Percentiles rank a stretch among this genome's conserved stretches.
Conservation (phyloP, 371 early-diverging fungal species). For the Syncephalastrum contaminatum region DNA sequence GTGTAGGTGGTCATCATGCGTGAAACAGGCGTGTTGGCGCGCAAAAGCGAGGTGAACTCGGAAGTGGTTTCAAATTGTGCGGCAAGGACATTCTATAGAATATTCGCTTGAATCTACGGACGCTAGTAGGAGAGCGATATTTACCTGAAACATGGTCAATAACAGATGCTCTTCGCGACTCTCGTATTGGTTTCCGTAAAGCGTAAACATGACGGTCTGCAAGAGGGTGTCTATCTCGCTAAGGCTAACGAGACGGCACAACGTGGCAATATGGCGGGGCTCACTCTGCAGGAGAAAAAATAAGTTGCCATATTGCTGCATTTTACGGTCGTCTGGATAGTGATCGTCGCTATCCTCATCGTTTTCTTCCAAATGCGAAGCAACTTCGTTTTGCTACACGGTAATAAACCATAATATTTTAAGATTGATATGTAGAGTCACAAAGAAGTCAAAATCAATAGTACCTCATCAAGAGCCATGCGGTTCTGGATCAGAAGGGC, state of each 20-base stretch:
- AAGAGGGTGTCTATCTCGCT: constrained; percentile 90
- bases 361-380: constrained; percentile 73
- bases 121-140: not conserved
- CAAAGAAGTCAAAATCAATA: not conserved
- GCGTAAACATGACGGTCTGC: constrained; percentile 94
- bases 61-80: constrained; percentile 88
- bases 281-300: constrained; percentile 92
- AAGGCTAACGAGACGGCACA: constrained; percentile 80
- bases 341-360: constrained; percentile 68
- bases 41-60: constrained; percentile 84
- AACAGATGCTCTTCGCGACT: constrained; percentile 92
- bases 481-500: constrained; percentile 91
- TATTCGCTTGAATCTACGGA: not conserved
- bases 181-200: constrained; percentile 96
- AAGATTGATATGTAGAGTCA: not conserved
- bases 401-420: not conserved
- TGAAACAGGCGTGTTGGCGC: constrained; percentile 94
- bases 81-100: constrained; percentile 73
- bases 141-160: constrained; percentile 93
- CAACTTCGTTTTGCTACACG: constrained; percentile 76
- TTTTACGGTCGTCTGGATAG: constrained; percentile 79
- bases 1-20: constrained; percentile 97
- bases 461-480: constrained; percentile 85
- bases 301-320: constrained; percentile 88
- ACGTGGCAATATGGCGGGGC: constrained; percentile 89